Evolutionary conservation across 225 moss, liverwort and hornwort genomes (phyloP).

Genomic region (Physcomitrium patens): DNA sequence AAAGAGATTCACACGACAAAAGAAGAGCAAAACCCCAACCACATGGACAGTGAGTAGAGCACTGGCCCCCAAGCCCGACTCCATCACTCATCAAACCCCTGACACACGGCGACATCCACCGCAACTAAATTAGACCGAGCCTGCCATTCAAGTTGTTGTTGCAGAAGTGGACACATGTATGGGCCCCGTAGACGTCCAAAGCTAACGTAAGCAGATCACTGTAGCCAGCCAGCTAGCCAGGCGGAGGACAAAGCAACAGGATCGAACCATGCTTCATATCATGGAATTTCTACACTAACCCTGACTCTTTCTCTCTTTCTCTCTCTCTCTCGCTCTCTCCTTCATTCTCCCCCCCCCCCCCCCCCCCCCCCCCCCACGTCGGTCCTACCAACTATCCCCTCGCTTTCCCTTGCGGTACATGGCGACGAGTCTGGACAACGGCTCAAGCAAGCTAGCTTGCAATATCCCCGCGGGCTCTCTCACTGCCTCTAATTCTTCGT

Average conservation of each 20-base stretch:
- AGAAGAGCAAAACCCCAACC: background rate
- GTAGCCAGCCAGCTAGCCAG: background rate
- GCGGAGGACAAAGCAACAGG: background rate
- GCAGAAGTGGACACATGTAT: conserved; percentile 17
- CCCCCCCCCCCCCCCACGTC: background rate
- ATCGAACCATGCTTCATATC: background rate
- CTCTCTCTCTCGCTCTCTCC: background rate
- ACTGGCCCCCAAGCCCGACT: conserved; percentile 5
- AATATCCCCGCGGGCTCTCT: background rate
- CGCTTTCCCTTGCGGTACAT: background rate
- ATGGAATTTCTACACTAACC: conserved; percentile 18
- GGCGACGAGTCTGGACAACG: background rate
- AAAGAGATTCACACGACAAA: background rate
- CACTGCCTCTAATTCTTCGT: background rate
- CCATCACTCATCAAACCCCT: conserved; percentile 14
- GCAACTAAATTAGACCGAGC: background rate
- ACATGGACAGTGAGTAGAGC: background rate
- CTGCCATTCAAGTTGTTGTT: conserved; percentile 9
- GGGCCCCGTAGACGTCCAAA: conserved; percentile 1
- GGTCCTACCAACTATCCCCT: no score
- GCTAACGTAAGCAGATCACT: conserved; percentile 11
- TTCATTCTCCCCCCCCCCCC: background rate
- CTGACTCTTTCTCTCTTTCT: background rate
- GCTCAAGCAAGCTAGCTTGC: background rate
- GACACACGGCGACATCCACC: conserved; percentile 1